Conservation (phyloP, 768 basidiomycete genomes). For the Collybia nuda region DNA sequence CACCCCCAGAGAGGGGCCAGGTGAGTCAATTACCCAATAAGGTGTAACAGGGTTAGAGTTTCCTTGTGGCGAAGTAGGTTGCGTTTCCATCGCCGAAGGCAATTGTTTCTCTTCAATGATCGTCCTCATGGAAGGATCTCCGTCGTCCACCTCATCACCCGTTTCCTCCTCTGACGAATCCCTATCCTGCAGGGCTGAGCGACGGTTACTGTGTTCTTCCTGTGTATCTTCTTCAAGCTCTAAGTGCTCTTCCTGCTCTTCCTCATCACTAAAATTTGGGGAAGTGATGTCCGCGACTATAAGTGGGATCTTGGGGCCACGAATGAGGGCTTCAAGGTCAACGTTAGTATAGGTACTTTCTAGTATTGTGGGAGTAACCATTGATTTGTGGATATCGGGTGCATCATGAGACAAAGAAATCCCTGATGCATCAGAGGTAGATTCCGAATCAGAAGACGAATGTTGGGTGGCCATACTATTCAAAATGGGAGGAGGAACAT, state of each 20-base stretch:
- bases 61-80: not conserved
- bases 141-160: slow-evolving; percentile 37
- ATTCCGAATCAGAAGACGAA: no score
- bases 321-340: slow-evolving; percentile 36
- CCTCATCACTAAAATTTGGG: slow-evolving; percentile 34
- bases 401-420: slow-evolving; percentile 8
- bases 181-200: slow-evolving; percentile 23
- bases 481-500: not conserved
- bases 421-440: not conserved
- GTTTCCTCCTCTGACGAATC: slow-evolving; percentile 23
- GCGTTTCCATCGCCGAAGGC: not conserved
- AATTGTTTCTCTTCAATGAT: not conserved
- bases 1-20: slow-evolving; percentile 29
- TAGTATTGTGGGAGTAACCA: slow-evolving; percentile 21
- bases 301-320: slow-evolving; percentile 31
- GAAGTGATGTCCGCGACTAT: slow-evolving; percentile 34
- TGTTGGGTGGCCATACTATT: not conserved
- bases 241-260: slow-evolving; percentile 37
- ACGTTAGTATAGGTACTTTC: slow-evolving; percentile 25
- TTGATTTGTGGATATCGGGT: slow-evolving; percentile 1
- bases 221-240: slow-evolving; percentile 32
- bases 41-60: no score
- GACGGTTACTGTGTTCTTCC: slow-evolving; percentile 18
- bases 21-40: slow-evolving; percentile 9
- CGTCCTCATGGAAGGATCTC: slow-evolving; percentile 21